Conservation (phyloP, 805 yeast species). For the Candida coleopterorum region DNA sequence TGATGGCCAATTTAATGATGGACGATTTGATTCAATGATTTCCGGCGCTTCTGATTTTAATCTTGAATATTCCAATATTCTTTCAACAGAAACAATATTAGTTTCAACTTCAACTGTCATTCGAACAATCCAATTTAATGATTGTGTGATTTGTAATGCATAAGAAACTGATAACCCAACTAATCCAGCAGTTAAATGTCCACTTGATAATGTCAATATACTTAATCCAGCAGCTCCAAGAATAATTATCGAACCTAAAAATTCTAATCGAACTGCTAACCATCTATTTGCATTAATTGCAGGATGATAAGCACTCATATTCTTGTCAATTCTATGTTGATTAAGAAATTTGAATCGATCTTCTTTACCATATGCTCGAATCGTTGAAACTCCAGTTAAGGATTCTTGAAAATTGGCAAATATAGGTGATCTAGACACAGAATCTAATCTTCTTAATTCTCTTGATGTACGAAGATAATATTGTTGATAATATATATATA, state of each 20-base stretch:
- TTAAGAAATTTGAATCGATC: constrained; percentile 61
- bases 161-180: constrained; percentile 93
- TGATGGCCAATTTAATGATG: constrained; percentile 40
- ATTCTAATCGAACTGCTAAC: constrained; percentile 93
- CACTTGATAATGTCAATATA: constrained; percentile 62
- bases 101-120: constrained; percentile 99
- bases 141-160: constrained; percentile 88
- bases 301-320: constrained; percentile 90
- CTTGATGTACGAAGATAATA: constrained; percentile 73
- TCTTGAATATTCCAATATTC: constrained; percentile 83
- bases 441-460: constrained; percentile 78
- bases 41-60: constrained; percentile 83
- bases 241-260: constrained; percentile 84
- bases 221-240: constrained; percentile 81
- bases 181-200: constrained; percentile 78
- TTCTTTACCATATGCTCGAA: constrained; percentile 68
- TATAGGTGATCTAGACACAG: constrained; percentile 74
- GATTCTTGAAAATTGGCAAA: constrained; percentile 85
- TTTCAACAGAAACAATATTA: constrained; percentile 93
- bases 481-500: constrained; percentile 70
- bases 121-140: constrained; percentile 95
- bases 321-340: constrained; percentile 70
- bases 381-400: constrained; percentile 67
- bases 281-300: constrained; percentile 92
- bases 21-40: constrained; percentile 58